Percentiles rank a stretch among this genome's conserved stretches.
These are phyloP conservation scores for Fusarium sp. DNA, from an alignment of 2,329 filamentous ascomycete species.

Conservation along the genomic window DNA sequence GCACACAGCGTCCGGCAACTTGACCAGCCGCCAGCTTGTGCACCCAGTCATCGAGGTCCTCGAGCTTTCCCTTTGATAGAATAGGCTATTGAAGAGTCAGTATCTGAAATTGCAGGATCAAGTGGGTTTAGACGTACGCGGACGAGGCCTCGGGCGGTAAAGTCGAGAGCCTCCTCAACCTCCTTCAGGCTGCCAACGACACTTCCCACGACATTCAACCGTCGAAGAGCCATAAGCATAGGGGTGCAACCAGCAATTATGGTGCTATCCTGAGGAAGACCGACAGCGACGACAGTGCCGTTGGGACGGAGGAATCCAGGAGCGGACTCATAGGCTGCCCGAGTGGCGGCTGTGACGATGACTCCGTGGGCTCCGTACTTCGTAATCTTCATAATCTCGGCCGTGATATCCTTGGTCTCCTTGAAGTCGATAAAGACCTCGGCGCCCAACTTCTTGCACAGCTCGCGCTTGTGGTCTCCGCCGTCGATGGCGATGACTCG, in stretches of 20 bases:
- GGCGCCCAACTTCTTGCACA: constrained; percentile 77
- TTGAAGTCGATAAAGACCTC: constrained; percentile 82
- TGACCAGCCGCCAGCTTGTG: constrained; percentile 37
- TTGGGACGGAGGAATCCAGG: constrained; percentile 83
- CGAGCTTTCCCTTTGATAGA: constrained; percentile 39
- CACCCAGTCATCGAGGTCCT: constrained; percentile 39
- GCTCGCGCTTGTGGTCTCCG: constrained; percentile 79
- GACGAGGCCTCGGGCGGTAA: constrained; percentile 40
- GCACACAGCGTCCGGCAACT: constrained; percentile 39
- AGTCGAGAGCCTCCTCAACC: constrained; percentile 43
- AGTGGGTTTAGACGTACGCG: constrained; percentile 15
- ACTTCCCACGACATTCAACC: constrained; percentile 41
- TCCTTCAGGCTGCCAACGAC: constrained; percentile 39
- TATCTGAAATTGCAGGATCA: rapidly evolving
- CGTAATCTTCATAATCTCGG: constrained; percentile 77
- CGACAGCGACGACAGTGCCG: constrained; percentile 85
- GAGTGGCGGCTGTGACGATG: constrained; percentile 82
- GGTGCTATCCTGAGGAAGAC: constrained; percentile 66
- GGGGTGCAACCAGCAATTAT: constrained; percentile 38
- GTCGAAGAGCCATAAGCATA: constrained; percentile 23
- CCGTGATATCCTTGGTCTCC: constrained; percentile 78
- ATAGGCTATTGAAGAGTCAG: constrained; percentile 34
- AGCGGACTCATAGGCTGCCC: constrained; percentile 95
- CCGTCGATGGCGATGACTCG: constrained; percentile 82
- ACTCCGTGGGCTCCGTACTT: constrained; percentile 89